Conservation (phyloP, 257 asterid species). For the Jacaranda mimosifolia region DNA sequence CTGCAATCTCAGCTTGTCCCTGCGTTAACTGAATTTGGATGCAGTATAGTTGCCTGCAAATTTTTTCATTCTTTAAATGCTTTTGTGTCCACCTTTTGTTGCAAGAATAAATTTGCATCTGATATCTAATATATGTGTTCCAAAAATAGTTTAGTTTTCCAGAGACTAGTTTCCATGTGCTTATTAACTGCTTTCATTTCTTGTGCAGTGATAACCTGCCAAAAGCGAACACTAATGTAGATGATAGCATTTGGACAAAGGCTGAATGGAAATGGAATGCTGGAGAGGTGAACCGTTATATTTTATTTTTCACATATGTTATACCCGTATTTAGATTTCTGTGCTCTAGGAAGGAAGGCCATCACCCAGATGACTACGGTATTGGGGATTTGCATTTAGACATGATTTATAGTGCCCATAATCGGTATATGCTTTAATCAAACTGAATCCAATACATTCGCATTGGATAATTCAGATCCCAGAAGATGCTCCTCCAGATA, state of each 20-base stretch:
- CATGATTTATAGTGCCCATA: not conserved
- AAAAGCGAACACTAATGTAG: constrained; percentile 45
- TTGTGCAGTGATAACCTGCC: constrained; percentile 51
- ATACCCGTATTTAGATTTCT: not conserved
- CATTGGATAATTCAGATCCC: constrained; percentile 60
- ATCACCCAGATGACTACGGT: not conserved
- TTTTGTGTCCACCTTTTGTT: not conserved
- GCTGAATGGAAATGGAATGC: constrained; percentile 72
- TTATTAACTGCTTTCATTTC: constrained; percentile 22
- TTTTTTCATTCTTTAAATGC: not conserved
- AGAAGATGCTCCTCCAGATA: constrained; percentile 73
- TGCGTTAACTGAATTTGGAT: not conserved
- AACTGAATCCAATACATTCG: not conserved
- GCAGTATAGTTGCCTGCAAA: not conserved
- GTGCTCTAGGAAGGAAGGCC: constrained; percentile 11
- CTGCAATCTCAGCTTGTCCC: constrained; percentile 5
- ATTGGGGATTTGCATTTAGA: not conserved
- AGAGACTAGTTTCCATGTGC: not conserved
- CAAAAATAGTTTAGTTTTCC: not conserved
- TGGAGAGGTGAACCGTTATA: constrained; percentile 68
- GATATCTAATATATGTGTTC: not conserved
- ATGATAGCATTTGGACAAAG: constrained; percentile 69
- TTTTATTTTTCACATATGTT: not conserved
- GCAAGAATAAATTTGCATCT: not conserved
- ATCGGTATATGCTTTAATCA: not conserved